These are phyloP conservation scores for Colletotrichum neosansevieriae DNA, from an alignment of 2,329 filamentous ascomycete species.

Conservation along the genomic window DNA sequence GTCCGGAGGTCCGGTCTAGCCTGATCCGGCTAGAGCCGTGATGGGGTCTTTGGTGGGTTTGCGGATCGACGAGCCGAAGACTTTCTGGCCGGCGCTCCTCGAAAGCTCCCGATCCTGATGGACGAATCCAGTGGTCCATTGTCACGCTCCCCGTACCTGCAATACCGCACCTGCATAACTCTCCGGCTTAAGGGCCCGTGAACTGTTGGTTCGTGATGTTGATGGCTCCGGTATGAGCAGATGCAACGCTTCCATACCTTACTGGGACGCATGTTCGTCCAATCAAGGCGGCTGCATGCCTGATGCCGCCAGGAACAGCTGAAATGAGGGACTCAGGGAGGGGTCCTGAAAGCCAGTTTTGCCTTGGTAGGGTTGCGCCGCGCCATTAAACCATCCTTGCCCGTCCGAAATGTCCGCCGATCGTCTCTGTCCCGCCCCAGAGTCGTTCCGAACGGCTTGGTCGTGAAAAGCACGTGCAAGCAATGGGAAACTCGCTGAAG, in stretches of 20 bases:
- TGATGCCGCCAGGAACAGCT: neutral
- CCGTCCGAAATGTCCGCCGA: slow-evolving; percentile 29
- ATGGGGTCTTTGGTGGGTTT: slow-evolving; percentile 14
- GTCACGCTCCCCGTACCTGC: slow-evolving; percentile 23
- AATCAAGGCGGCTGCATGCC: slow-evolving; percentile 7
- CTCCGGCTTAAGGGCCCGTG: slow-evolving; percentile 34
- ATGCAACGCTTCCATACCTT: slow-evolving; percentile 3
- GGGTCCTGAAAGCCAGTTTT: slow-evolving; percentile 5
- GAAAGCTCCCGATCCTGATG: no score
- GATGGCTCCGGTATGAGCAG: slow-evolving; percentile 11
- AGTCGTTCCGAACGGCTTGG: neutral
- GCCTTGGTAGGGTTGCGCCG: slow-evolving; percentile 15
- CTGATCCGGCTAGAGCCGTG: fast-evolving
- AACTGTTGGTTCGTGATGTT: slow-evolving; percentile 25
- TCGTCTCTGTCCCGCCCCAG: slow-evolving; percentile 30
- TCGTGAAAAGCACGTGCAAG: neutral
- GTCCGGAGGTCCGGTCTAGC: neutral
- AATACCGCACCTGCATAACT: slow-evolving; percentile 31
- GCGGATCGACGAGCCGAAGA: slow-evolving; percentile 38
- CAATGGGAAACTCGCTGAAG: neutral
- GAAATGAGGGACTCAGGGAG: no score
- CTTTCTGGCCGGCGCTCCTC: slow-evolving; percentile 1
- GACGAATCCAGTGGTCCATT: neutral
- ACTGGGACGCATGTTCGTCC: slow-evolving; percentile 8
- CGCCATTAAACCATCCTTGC: slow-evolving; percentile 7